A percentile compares a stretch with the other conserved stretches of the same genome.
These are phyloP conservation scores for Gastrolobium bilobum DNA, from an alignment of 306 rosid species.

Conservation along the genomic window DNA sequence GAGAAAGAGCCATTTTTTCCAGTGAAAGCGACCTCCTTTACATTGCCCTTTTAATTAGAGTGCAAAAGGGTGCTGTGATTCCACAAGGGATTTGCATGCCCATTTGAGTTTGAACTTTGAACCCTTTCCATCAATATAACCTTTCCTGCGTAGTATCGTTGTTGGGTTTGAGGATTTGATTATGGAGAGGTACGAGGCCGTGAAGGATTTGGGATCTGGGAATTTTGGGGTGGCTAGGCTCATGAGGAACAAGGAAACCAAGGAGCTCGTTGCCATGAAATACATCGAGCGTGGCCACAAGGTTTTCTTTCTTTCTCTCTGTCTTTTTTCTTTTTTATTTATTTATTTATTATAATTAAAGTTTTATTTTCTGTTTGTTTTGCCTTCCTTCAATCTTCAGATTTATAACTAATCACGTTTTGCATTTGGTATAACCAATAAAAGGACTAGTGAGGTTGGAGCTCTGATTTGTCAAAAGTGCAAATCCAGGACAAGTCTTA, in stretches of 20 bases:
- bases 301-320: slow-evolving; percentile 45
- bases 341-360: background rate
- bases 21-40: slow-evolving; percentile 38
- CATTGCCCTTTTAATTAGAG: slow-evolving; percentile 40
- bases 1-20: slow-evolving; percentile 39
- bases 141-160: background rate
- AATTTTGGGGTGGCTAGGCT: slow-evolving; percentile 85
- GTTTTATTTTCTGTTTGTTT: background rate
- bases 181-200: slow-evolving; percentile 77
- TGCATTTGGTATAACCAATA: slow-evolving; percentile 40
- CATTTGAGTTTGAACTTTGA: slow-evolving; percentile 23
- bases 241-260: slow-evolving; percentile 75
- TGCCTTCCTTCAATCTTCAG: slow-evolving; percentile 27
- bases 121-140: slow-evolving; percentile 7
- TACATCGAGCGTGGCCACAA: slow-evolving; percentile 80
- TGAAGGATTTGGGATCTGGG: slow-evolving; percentile 80
- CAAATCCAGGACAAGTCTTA: slow-evolving; percentile 25
- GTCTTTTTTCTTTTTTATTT: background rate
- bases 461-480: slow-evolving; percentile 45
- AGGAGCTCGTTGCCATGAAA: slow-evolving; percentile 87
- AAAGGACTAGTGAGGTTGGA: slow-evolving; percentile 21
- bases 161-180: slow-evolving; percentile 23
- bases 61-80: slow-evolving; percentile 44
- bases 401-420: slow-evolving; percentile 38
- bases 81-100: slow-evolving; percentile 46